These are phyloP conservation scores for Spergularia marina DNA, from an alignment of 148 eudicot genomes.

Conservation along the genomic window DNA sequence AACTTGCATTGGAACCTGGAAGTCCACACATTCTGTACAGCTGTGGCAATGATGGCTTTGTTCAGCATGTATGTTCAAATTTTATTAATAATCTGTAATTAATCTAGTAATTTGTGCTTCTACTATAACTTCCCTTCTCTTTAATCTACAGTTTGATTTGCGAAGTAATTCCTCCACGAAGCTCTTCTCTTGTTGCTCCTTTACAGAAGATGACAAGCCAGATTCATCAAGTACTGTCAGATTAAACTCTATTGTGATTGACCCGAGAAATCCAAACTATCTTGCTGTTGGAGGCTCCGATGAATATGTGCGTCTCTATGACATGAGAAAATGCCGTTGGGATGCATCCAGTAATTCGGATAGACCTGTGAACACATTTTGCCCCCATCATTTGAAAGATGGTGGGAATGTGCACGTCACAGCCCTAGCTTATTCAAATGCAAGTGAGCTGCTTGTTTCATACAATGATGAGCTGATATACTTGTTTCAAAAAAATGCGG, in stretches of 20 bases:
- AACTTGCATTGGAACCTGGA: constrained; percentile 78
- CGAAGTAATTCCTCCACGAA: constrained; percentile 58
- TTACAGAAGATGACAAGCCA: constrained; percentile 34
- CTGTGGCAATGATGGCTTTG: constrained; percentile 78
- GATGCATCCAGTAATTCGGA: constrained; percentile 48
- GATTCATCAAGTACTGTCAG: constrained; percentile 36
- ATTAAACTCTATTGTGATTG: constrained; percentile 60
- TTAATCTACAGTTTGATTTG: constrained; percentile 66
- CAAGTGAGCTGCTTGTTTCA: constrained; percentile 70
- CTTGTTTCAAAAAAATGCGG: constrained; percentile 67
- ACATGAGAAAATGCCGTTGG: constrained; percentile 52
- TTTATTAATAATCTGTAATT: not conserved
- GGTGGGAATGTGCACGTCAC: constrained; percentile 55
- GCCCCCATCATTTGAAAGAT: constrained; percentile 53
- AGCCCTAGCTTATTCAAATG: constrained; percentile 60
- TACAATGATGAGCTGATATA: constrained; percentile 78
- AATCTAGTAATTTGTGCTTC: not conserved
- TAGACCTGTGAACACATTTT: constrained; percentile 57
- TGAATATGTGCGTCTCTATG: constrained; percentile 74
- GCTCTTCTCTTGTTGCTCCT: constrained; percentile 67
- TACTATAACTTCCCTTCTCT: constrained; percentile 18
- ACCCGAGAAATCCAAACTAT: constrained; percentile 71
- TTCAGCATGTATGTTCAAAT: constrained; percentile 62
- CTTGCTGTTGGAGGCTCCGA: constrained; percentile 74
- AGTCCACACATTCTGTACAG: constrained; percentile 70